These are phyloP conservation scores for Cladosporium velox DNA, from an alignment of 2,329 filamentous ascomycete genomes.

Conservation along the genomic window DNA sequence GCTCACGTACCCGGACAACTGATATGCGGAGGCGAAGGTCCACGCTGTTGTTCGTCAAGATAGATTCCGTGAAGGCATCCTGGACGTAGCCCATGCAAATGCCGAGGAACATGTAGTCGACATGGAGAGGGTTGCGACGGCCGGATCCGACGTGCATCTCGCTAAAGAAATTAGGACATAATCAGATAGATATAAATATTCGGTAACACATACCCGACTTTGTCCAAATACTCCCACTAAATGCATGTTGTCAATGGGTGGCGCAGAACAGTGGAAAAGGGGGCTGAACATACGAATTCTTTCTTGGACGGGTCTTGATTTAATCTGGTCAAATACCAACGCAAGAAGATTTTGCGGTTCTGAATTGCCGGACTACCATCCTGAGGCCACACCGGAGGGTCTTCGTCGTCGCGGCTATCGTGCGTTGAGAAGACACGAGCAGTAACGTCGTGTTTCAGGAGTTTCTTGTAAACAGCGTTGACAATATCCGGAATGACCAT, in stretches of 20 bases:
- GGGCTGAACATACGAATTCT: constrained; percentile 44
- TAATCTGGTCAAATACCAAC: constrained; percentile 74
- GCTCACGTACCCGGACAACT: constrained; percentile 57
- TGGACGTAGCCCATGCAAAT: constrained; percentile 73
- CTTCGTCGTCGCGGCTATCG: constrained; percentile 64
- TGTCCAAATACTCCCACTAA: constrained; percentile 82
- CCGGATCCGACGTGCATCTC: constrained; percentile 82
- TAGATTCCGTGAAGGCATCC: constrained; percentile 74
- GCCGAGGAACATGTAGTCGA: constrained; percentile 80
- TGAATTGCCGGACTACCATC: constrained; percentile 74
- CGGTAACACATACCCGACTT: constrained; percentile 55
- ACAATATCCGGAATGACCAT: constrained; percentile 80
- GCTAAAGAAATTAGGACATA: constrained; percentile 36
- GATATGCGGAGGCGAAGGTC: constrained; percentile 68
- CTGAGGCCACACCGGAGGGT: constrained; percentile 62
- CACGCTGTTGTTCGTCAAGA: constrained; percentile 70
- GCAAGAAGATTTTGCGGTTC: constrained; percentile 73
- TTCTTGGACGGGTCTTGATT: constrained; percentile 73
- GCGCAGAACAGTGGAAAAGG: neutral
- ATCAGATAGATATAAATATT: too few species aligned
- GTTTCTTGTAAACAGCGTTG: constrained; percentile 81
- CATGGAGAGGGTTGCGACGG: constrained; percentile 69
- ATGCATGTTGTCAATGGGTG: neutral
- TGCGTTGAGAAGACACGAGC: constrained; percentile 70
- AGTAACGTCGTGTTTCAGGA: constrained; percentile 79